Base-by-base conservation (phyloP, 2,329 filamentous ascomycete genomes). In the Chaetomiaceae sp. region DNA sequence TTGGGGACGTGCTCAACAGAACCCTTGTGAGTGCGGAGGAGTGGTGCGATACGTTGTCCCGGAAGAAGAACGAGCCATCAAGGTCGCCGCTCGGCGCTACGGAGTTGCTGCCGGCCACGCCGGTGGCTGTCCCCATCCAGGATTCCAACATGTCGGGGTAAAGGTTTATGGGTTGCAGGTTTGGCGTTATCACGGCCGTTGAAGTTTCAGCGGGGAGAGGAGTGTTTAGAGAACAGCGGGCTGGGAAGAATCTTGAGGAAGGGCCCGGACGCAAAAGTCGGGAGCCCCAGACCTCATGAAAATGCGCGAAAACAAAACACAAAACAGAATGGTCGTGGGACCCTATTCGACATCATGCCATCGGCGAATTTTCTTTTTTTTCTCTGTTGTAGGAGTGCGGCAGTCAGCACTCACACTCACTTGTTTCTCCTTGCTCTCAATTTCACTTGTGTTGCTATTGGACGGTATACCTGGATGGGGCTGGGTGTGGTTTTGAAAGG, bases 1-100 rank as follows among this genome's bases (percentile, higher is more conserved):
- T 99, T 44, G 93, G 85, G 35, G 83, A 85, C 5, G 88, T 96
- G 2, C 78, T 97, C 8, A 88, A 95, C 59, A 87, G 89, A 47
- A 97, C 93, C 0, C 86, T 97, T 47, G 80, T 87, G 49, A 93
- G 87, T 61, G 93, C 93, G 0, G 92, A 97, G 68, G 82, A 85
- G 60, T 97, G 93, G 93, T 88, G 92, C 58, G 86, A 91, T 53
- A 77, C 84, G 17, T 74, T 95, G 52, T 88, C 87, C 10, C 74
- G 76, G 58, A 65, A 64, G 55, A 69, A 65, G 58, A 34, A 37
- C 10, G 51, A 51, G 10, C 50, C 48, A 16, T 23, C 45, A 1
- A 25, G 20, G 14, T 51, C 50, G n/a, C 43, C 51, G n/a, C 38
- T 50, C 38, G 33, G 25, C 14, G n/a, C 12, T 9, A 19, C 21